Percentiles rank a stretch among this genome's conserved stretches.
Conservation (phyloP, 1,284 basidiomycete genomes). For the Cutaneotrichosporon cutaneum region DNA sequence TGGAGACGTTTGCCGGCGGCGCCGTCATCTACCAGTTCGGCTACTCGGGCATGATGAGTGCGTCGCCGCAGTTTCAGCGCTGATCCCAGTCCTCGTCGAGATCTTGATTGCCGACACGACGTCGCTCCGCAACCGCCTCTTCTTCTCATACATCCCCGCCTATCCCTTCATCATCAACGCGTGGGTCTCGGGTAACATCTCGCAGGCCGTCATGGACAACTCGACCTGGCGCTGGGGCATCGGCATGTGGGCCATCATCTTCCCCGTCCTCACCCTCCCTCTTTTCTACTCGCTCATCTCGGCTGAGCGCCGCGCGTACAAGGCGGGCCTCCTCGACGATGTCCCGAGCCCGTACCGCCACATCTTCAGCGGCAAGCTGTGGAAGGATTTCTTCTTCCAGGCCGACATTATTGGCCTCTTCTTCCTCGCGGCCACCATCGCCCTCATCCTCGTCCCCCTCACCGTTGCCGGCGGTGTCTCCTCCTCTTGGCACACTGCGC, state of each 20-base stretch:
- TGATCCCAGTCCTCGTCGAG: slow-evolving; percentile 42
- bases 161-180: slow-evolving; percentile 48
- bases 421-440: slow-evolving; percentile 32
- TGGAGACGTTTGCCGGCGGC: slow-evolving; percentile 49
- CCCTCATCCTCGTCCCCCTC: slow-evolving; percentile 48
- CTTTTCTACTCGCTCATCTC: slow-evolving; percentile 43
- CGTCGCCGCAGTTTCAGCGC: slow-evolving; percentile 3
- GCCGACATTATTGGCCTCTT: slow-evolving; percentile 52
- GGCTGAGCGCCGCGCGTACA: slow-evolving; percentile 38
- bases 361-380: slow-evolving; percentile 15
- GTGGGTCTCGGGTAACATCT: slow-evolving; percentile 22
- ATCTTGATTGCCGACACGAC: slow-evolving; percentile 54
- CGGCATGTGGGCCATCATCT: slow-evolving; percentile 55
- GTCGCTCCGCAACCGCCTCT: slow-evolving; percentile 51
- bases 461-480: slow-evolving; percentile 46
- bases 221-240: slow-evolving; percentile 54
- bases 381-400: slow-evolving; percentile 52
- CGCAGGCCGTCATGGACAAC: slow-evolving; percentile 26
- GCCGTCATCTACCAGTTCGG: slow-evolving; percentile 49
- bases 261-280: slow-evolving; percentile 47
- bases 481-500: slow-evolving; percentile 38
- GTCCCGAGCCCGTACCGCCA: slow-evolving; percentile 39
- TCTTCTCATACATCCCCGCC: slow-evolving; percentile 47
- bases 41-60: slow-evolving; percentile 34
- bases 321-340: slow-evolving; percentile 27